Evolutionary conservation across 2,329 filamentous ascomycete species (phyloP), one percentile per base, ranked within the genome.

Genomic region (Penicillium sp.): DNA sequence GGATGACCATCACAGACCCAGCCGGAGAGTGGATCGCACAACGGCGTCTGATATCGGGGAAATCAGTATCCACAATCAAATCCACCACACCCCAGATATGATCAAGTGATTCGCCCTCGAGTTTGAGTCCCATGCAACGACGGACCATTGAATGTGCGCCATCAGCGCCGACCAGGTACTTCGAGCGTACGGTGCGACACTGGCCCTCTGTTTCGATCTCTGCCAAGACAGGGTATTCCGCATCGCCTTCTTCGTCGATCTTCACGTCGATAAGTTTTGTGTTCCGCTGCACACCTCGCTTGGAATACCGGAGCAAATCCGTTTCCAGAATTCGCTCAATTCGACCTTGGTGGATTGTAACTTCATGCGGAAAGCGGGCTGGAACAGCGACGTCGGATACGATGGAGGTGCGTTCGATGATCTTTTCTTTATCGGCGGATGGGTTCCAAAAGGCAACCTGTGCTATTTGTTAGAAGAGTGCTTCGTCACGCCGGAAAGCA

Each of bases 1-100:
- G 90, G 56, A 93, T 92, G 5, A 92, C 86, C 85, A 93, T 90
- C 68, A 93, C 87, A 19, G 88, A 91, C 1, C 90, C 89, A 56
- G 87, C 80, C 46, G 85, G 80, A 3, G 88, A 91, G 70, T 91
- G 89, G 57, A 92, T 90, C 1, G 87, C 90, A 65, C 86, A 90
- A 78, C 90, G 88, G 81, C 89, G 88, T 80, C 90, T 88, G 66
- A 92, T 90, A 68, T 93, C 89, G 0, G 89, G 89, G 62, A 91
- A 91, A 66, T 90, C 82, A 0, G 88, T 91, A 68, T 84, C 80
- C 22, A 90, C 85, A 2, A 90, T 86, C 33, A 88, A 83, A 66
- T 91, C 89, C 78, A 91, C 89, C 19, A 91, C 89, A 44, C 88
- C 88, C 88, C 89, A 91, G 26, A 91, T 86, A 68, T 90, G 80